A percentile compares a stretch with the other conserved stretches of the same genome.
phyloP scores from a whole-genome alignment of 2,329 filamentous ascomycete genomes.

The Beauveria sp. region DNA sequence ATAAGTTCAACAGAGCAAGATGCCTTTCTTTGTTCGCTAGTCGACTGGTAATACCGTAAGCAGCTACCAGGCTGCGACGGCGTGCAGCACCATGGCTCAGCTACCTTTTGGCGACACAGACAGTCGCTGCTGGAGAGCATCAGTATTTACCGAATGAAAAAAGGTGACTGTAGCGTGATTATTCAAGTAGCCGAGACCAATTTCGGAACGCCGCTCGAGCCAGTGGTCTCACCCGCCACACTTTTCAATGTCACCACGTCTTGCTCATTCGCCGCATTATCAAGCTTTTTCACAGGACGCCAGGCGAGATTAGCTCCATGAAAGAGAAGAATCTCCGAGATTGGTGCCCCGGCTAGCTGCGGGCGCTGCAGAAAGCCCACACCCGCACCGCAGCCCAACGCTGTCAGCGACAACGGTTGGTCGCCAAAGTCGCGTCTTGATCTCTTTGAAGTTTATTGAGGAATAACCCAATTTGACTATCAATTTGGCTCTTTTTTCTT shows the following conservation, averaged over 20 bases:
- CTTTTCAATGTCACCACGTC: neutral
- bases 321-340: neutral
- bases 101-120: neutral
- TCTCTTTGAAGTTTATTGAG: too few species aligned
- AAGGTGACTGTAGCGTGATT: neutral
- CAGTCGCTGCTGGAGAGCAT: neutral
- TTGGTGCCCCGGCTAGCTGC: neutral
- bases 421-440: neutral
- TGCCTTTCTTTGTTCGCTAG: neutral
- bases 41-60: neutral
- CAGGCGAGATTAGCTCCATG: neutral
- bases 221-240: neutral
- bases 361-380: neutral
- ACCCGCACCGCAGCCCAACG: neutral
- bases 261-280: too few species aligned
- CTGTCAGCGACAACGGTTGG: neutral
- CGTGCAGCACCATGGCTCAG: neutral
- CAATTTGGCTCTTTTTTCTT: neutral
- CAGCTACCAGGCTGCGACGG: too few species aligned
- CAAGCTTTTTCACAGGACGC: neutral
- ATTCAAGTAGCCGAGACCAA: neutral
- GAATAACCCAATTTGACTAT: neutral
- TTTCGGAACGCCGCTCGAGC: slow-evolving; percentile 4
- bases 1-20: neutral
- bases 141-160: neutral